Evolutionary conservation across 805 yeast genomes (phyloP).

Genomic region (Ogataea haglerorum): DNA sequence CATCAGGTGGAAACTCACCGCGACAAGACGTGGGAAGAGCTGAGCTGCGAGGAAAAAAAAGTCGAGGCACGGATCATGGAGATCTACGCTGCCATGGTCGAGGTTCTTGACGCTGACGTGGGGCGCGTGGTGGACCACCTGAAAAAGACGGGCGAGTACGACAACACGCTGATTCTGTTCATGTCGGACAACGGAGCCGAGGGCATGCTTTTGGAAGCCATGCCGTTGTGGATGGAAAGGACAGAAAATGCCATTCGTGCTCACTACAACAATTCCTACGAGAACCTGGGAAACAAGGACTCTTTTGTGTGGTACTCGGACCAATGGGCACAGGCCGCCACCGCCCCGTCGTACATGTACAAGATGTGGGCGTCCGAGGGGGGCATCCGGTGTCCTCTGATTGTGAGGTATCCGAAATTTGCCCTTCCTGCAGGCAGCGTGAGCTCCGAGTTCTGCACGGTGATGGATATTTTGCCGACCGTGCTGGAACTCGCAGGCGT

Average conservation of each 20-base stretch:
- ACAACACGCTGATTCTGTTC: conserved; percentile 54
- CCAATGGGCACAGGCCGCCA: conserved; percentile 62
- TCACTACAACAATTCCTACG: conserved; percentile 41
- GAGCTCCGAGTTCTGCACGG: conserved; percentile 43
- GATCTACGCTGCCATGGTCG: conserved; percentile 64
- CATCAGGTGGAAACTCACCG: conserved; percentile 43
- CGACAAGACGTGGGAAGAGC: conserved; percentile 41
- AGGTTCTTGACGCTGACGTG: conserved; percentile 46
- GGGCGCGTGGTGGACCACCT: conserved; percentile 46
- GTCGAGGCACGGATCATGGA: conserved; percentile 48
- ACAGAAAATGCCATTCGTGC: conserved; percentile 27
- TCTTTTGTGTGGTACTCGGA: conserved; percentile 53
- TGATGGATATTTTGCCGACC: conserved; percentile 60
- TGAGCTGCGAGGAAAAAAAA: conserved; percentile 36
- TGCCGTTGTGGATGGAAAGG: conserved; percentile 39
- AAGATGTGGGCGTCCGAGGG: conserved; percentile 61
- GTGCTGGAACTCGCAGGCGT: conserved; percentile 48
- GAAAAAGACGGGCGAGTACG: conserved; percentile 41
- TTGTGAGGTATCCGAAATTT: conserved; percentile 38
- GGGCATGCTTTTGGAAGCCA: conserved; percentile 55
- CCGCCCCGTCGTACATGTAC: conserved; percentile 52
- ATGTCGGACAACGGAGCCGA: conserved; percentile 68
- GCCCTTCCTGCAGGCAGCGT: conserved; percentile 26
- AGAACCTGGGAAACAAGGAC: conserved; percentile 46
- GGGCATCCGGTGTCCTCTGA: conserved; percentile 55